Base-by-base conservation (phyloP, 371 early-diverging fungal species). In the Rhizopus arrhizus region DNA sequence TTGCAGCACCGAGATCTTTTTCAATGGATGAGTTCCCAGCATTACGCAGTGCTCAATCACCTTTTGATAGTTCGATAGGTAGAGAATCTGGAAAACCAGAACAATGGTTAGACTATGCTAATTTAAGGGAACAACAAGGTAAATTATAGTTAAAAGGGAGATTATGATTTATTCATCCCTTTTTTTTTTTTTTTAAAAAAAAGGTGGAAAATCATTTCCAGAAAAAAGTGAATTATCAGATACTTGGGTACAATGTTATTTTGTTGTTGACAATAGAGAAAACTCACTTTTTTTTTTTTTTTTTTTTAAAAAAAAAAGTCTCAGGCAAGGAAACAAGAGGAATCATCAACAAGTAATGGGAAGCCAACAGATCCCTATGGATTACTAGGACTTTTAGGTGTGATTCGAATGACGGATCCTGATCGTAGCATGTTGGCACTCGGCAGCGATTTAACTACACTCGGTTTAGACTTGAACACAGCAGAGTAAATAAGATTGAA, bases 391-490 rank as follows among this genome's bases (percentile, higher is more conserved):
- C 77, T 93, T 58, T 77, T 92, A 53, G 87, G 86, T 32, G 85
- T 91, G 36, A 89, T 92, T 51, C 78, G 91, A 31, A 80, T 85
- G 84, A 81, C 88, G 3, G 87, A 91, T 70, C 85, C 83, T 31
- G 91, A 89, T 70, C 68, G 78, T 53, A 87, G 79, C 42, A 85
- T 86, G 76, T 73, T 92, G 64, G 84, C 89, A 5, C 76, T 90
- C 15, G 94, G 94, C 0, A 74, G 81, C 59, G 94, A 93, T 66
- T 73, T 93, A 53, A 87, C 94, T 29, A 81, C 84, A 11, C 76
- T 93, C n/a, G 91, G 92, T 1, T 77, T 93, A 38, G 88, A 90
- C 68, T 70, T 93, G 40, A 86, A 86, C 67, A 83, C 90, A 52
- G 69, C 85, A 62, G 89, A 88, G 78, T 86, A 76, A 65, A 83